Percentiles rank a stretch among this genome's conserved stretches.
Conservation (phyloP, 192 early-diverging fungal genomes). For the Jimgerdemannia flammicorona region DNA sequence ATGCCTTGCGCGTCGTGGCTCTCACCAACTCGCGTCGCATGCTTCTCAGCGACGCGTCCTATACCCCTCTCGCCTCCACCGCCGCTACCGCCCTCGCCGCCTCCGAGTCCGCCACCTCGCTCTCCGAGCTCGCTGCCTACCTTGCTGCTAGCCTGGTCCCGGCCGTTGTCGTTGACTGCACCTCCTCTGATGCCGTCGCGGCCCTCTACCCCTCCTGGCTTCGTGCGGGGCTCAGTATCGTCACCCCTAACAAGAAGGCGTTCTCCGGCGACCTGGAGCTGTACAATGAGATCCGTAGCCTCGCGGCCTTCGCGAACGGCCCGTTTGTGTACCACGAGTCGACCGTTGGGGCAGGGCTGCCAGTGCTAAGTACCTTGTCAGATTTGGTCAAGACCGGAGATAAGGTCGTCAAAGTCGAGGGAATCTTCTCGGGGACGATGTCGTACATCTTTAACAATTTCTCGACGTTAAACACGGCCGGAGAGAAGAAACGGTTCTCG, state of each 20-base stretch:
- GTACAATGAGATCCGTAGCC: slow-evolving; percentile 69
- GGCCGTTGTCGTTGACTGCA: slow-evolving; percentile 87
- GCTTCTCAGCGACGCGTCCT: slow-evolving; percentile 49
- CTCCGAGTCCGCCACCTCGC: slow-evolving; percentile 35
- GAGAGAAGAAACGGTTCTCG: slow-evolving; percentile 69
- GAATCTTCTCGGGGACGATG: slow-evolving; percentile 96
- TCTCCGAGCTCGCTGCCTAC: slow-evolving; percentile 52
- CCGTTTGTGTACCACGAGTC: slow-evolving; percentile 87
- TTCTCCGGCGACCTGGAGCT: slow-evolving; percentile 75
- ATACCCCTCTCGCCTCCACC: slow-evolving; percentile 34
- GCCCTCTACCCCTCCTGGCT: slow-evolving; percentile 83
- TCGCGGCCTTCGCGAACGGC: slow-evolving; percentile 40
- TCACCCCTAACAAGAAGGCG: slow-evolving; percentile 98
- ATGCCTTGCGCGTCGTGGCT: slow-evolving; percentile 66
- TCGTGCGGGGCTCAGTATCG: slow-evolving; percentile 72
- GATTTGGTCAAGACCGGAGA: slow-evolving; percentile 93
- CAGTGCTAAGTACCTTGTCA: slow-evolving; percentile 85
- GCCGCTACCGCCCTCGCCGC: slow-evolving; percentile 46
- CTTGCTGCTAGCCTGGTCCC: slow-evolving; percentile 48
- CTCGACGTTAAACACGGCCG: slow-evolving; percentile 54
- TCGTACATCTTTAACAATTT: slow-evolving; percentile 99
- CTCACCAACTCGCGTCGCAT: slow-evolving; percentile 75
- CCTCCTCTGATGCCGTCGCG: slow-evolving; percentile 78
- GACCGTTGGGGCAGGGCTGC: slow-evolving; percentile 96
- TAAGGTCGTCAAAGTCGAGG: slow-evolving; percentile 89